phyloP scores from a whole-genome alignment of 1,139 yeast genomes.

The Saccharomyces pastorianus region DNA sequence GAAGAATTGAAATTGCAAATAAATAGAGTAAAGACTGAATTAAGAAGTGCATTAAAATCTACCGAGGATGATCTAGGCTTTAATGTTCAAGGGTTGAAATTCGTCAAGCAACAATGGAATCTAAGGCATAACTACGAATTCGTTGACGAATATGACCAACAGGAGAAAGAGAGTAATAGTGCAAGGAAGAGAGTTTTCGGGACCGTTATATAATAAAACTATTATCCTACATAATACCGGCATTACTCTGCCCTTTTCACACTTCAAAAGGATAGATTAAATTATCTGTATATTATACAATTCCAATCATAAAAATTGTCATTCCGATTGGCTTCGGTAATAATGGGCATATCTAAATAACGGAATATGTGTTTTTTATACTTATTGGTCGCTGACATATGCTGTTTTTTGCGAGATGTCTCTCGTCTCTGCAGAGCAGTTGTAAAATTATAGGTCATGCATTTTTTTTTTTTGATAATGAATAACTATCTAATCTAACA shows the following conservation, averaged over 20 bases:
- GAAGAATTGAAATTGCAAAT: slow-evolving; percentile 53
- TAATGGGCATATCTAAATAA: not conserved
- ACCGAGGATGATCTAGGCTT: slow-evolving; percentile 65
- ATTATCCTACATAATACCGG: not conserved
- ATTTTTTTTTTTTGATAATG: not conserved
- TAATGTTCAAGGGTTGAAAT: slow-evolving; percentile 76
- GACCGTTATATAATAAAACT: slow-evolving; percentile 21
- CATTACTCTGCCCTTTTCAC: not conserved
- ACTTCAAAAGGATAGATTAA: not conserved
- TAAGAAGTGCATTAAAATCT: slow-evolving; percentile 45
- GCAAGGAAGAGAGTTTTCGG: slow-evolving; percentile 64
- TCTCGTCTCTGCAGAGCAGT: not conserved
- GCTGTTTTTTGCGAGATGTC: not conserved
- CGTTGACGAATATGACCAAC: slow-evolving; percentile 60
- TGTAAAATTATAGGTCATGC: slow-evolving; percentile 1
- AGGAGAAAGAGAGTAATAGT: slow-evolving; percentile 45
- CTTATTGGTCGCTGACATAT: not conserved
- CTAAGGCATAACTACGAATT: slow-evolving; percentile 65
- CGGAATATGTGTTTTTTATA: not conserved
- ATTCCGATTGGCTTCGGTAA: not conserved
- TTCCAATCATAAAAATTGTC: not conserved
- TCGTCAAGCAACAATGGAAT: slow-evolving; percentile 71
- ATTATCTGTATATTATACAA: not conserved
- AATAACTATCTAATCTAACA: not conserved
- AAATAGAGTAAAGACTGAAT: slow-evolving; percentile 46